Conservation (phyloP, 192 early-diverging fungal genomes). For the Dispira simplex region DNA sequence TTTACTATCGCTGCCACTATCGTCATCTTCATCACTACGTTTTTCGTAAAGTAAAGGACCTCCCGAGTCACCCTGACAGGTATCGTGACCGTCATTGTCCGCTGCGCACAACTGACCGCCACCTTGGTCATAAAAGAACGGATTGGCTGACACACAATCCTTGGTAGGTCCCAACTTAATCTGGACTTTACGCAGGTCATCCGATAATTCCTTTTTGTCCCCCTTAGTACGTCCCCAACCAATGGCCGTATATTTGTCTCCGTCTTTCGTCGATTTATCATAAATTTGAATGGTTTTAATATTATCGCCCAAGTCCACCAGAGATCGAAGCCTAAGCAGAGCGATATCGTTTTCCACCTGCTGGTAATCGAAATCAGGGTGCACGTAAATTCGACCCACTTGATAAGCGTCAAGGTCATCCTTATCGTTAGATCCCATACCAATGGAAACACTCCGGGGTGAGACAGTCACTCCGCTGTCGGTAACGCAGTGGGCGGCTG, state of each 20-base stretch:
- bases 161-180: conserved; percentile 20
- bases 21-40: neutral
- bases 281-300: conserved; percentile 18
- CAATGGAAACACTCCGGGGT: neutral
- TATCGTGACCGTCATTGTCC: conserved; percentile 17
- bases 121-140: conserved; percentile 15
- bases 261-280: conserved; percentile 17
- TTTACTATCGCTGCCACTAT: conserved; percentile 12
- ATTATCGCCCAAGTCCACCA: conserved; percentile 11
- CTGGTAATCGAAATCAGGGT: conserved; percentile 29
- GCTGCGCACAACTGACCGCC: conserved; percentile 26
- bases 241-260: conserved; percentile 19
- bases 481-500: conserved; percentile 11
- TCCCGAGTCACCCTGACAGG: conserved; percentile 11
- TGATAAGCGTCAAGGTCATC: conserved; percentile 13
- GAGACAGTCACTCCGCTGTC: neutral
- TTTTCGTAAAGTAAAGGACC: conserved; percentile 10
- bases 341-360: conserved; percentile 31
- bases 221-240: conserved; percentile 15
- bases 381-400: conserved; percentile 18
- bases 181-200: conserved; percentile 15
- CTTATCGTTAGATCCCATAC: conserved; percentile 4
- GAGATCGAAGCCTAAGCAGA: conserved; percentile 17
- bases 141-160: conserved; percentile 10
- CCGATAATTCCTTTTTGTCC: conserved; percentile 21